Evolutionary conservation across 768 basidiomycete species (phyloP), one percentile per base, ranked within the genome.

Genomic region (Tulasnella sp.): DNA sequence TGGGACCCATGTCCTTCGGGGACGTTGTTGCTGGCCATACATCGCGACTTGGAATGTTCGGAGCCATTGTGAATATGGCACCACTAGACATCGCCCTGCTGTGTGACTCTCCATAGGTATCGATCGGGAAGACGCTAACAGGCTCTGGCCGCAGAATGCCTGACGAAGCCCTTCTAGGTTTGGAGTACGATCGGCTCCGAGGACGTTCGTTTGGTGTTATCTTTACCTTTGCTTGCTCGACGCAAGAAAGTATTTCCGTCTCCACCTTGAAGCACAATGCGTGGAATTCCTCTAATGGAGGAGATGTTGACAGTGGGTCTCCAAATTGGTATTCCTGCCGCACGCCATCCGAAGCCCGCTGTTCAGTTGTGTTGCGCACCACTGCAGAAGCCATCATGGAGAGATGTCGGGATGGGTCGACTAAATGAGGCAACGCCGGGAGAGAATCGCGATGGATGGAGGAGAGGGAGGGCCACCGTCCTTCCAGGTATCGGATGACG

Each of bases 351-450:
- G 41, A 43, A n/a, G n/a, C 7, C 17, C 41, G 17, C 17, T 6
- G 7, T 29, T 17, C 17, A 35, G 9, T 17, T 21, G 69, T 64
- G 62, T 78, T 74, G 34, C 87, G 82, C 35, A 82, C 78, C n/a
- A 93, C 76, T 43, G 83, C 78, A 6, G 86, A 84, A 7, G 82
- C 78, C 57, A 92, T 73, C 52, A 81, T 75, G 14, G 87, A 86
- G 34, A 91, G 75, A 62, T 90, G 82, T 64, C 79, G 80, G 2
- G 87, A 81, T 49, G 87, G 72, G 66, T 93, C 91, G 50, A 89
- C 72, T 37, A 85, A 71, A 64, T 86, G 77, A 2, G 89, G 86
- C 27, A 83, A 74, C 35, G 77, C 71, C 9, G 86, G 84, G 15
- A 88, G 77, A 4, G 84, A 74, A 66, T 91, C 87, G 62, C 77